Evolutionary conservation across 1,284 basidiomycete genomes (phyloP).

Genomic region (Ustilago hordei): DNA sequence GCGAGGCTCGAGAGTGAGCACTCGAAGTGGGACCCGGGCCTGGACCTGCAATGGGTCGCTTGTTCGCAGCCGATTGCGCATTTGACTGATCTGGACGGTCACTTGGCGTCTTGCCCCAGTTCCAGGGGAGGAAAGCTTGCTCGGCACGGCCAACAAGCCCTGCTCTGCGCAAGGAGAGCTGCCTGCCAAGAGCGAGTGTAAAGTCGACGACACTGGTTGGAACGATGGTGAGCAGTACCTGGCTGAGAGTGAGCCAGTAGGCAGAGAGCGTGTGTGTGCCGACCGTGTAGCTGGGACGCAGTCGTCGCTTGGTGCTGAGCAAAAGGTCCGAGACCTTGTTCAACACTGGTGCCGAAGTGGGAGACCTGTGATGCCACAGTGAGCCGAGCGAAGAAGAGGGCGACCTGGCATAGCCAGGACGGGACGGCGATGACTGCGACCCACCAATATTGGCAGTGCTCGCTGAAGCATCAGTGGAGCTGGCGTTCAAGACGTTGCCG

Average conservation of each 20-base stretch:
- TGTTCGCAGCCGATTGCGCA: slow-evolving; percentile 3
- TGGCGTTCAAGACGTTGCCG: not conserved
- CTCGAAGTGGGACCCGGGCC: slow-evolving; percentile 55
- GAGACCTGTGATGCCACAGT: slow-evolving; percentile 49
- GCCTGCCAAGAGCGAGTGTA: slow-evolving; percentile 33
- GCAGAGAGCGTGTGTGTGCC: slow-evolving; percentile 35
- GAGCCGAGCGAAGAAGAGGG: slow-evolving; percentile 47
- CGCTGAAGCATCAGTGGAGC: slow-evolving; percentile 10
- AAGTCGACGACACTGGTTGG: slow-evolving; percentile 49
- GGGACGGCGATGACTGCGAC: slow-evolving; percentile 27
- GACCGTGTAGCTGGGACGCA: slow-evolving; percentile 48
- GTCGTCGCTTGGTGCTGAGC: slow-evolving; percentile 46
- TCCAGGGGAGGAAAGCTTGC: slow-evolving; percentile 51
- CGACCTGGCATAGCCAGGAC: slow-evolving; percentile 40
- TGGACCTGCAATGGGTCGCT: slow-evolving; percentile 35
- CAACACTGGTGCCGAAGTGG: slow-evolving; percentile 46
- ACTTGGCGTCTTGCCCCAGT: slow-evolving; percentile 23
- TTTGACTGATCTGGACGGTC: slow-evolving; percentile 6
- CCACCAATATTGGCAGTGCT: slow-evolving; percentile 10
- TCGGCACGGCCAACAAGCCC: slow-evolving; percentile 45
- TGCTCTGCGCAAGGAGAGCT: slow-evolving; percentile 43
- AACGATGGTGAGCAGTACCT: slow-evolving; percentile 39
- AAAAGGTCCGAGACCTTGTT: slow-evolving; percentile 50
- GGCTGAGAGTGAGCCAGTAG: slow-evolving; percentile 49
- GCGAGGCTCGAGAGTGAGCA: slow-evolving; percentile 48